Percentiles rank a stretch among this genome's conserved stretches.
Conservation (phyloP, 2,329 filamentous ascomycete species). For the Westerdykella aurantiaca region DNA sequence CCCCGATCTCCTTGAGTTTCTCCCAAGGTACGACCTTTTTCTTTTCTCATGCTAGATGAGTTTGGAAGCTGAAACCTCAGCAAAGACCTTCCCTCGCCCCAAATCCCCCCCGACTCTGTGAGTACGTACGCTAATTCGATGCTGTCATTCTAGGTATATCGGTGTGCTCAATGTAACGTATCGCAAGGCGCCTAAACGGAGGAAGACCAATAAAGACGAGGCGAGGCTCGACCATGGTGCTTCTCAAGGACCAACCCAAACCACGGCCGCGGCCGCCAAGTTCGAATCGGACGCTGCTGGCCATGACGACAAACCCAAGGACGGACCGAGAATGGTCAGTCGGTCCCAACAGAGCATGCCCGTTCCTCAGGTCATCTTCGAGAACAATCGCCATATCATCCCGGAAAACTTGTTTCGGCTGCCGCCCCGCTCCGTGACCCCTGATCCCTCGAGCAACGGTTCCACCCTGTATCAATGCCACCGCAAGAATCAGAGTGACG, state of each 20-base stretch:
- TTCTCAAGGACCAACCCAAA: constrained; percentile 12
- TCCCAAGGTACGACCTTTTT: constrained; percentile 59
- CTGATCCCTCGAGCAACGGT: constrained; percentile 30
- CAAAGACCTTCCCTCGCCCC: constrained; percentile 23
- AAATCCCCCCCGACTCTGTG: constrained; percentile 1
- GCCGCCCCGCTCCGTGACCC: constrained; percentile 41
- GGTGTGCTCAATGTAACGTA: constrained; percentile 96
- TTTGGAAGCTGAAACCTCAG: constrained; percentile 38
- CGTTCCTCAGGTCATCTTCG: constrained; percentile 85
- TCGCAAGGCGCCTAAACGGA: constrained; percentile 68
- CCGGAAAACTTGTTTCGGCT: constrained; percentile 74
- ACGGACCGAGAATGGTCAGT: constrained; percentile 50
- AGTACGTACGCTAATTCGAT: constrained; percentile 27
- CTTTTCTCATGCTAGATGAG: constrained; percentile 12
- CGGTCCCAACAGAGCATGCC: constrained; percentile 71
- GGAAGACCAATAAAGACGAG: constrained; percentile 39
- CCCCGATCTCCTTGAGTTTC: constrained; percentile 80
- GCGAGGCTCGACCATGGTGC: constrained; percentile 16
- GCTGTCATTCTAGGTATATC: constrained; percentile 65
- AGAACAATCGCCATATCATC: constrained; percentile 90
- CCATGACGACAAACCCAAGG: constrained; percentile 10
- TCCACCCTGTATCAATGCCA: constrained; percentile 29
- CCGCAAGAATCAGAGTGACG: constrained; percentile 33
- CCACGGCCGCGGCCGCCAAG: constrained; percentile 9
- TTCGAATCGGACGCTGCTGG: constrained; percentile 11